Evolutionary conservation across 495 filamentous ascomycete species (phyloP).

Genomic region (Penicillium arizonense): DNA sequence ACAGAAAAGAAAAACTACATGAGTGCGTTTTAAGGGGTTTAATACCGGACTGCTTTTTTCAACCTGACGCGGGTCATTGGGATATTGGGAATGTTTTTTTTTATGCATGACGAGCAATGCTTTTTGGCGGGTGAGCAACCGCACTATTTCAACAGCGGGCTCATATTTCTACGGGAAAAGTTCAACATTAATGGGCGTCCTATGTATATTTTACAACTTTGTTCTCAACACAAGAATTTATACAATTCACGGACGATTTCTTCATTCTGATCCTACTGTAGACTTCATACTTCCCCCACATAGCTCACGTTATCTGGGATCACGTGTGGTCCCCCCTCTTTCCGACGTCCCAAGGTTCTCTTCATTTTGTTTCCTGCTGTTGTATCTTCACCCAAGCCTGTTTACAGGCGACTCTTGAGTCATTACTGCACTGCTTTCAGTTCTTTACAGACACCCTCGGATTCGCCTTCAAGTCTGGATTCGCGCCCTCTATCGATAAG

Average conservation of each 20-base stretch:
- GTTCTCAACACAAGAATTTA: slow-evolving; percentile 11
- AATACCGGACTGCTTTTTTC: slow-evolving; percentile 48
- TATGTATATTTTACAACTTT: slow-evolving; percentile 13
- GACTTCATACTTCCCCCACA: not conserved
- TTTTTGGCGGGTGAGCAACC: slow-evolving; percentile 23
- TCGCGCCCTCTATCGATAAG: slow-evolving; percentile 5
- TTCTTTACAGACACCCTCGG: not conserved
- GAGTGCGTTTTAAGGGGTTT: slow-evolving; percentile 43
- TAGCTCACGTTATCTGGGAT: not conserved
- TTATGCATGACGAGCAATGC: slow-evolving; percentile 33
- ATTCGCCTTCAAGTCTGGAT: not conserved
- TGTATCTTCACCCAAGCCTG: not conserved
- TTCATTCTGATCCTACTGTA: not conserved
- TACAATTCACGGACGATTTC: slow-evolving; percentile 9
- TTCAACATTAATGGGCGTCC: slow-evolving; percentile 24
- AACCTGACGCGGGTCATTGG: slow-evolving; percentile 47
- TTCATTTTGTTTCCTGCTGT: not conserved
- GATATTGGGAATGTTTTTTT: slow-evolving; percentile 34
- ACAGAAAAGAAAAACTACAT: slow-evolving; percentile 27
- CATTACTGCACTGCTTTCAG: not conserved
- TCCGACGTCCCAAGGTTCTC: not conserved
- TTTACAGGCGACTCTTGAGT: not conserved
- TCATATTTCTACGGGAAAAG: slow-evolving; percentile 37
- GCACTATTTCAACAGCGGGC: slow-evolving; percentile 40
- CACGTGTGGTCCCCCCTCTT: not conserved